Conservation (phyloP, 2,329 filamentous ascomycete genomes). For the Tetracladium maxilliforme region DNA sequence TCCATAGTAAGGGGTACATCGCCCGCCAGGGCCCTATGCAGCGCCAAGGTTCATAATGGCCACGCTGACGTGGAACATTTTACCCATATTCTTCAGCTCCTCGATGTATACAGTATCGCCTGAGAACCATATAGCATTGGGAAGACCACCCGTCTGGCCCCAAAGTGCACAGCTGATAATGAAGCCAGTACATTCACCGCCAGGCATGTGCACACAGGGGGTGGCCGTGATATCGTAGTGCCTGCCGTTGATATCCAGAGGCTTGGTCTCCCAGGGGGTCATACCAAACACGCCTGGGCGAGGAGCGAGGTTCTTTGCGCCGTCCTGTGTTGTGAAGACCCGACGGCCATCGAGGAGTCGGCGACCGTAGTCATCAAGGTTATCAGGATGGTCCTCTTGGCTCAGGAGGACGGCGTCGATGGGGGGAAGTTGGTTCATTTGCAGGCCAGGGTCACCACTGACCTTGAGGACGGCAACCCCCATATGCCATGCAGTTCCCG, state of each 20-base stretch:
- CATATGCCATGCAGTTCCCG: constrained; percentile 17
- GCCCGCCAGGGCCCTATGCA: neutral
- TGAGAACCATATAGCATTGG: constrained; percentile 31
- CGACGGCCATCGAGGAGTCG: constrained; percentile 26
- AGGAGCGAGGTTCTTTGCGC: constrained; percentile 24
- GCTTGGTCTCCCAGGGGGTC: constrained; percentile 20
- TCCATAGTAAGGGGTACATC: constrained; percentile 33
- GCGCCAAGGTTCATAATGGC: constrained; percentile 1
- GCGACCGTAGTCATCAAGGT: constrained; percentile 29
- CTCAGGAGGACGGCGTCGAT: constrained; percentile 32
- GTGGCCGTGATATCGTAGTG: constrained; percentile 23
- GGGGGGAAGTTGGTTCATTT: constrained; percentile 20
- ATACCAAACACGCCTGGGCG: constrained; percentile 24
- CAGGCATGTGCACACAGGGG: constrained; percentile 25
- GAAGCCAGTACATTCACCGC: constrained; percentile 28
- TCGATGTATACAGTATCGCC: constrained; percentile 31
- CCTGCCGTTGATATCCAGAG: constrained; percentile 14
- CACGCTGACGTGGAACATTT: neutral
- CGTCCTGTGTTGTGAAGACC: constrained; percentile 29
- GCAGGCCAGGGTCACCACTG: constrained; percentile 17
- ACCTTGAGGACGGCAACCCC: constrained; percentile 13
- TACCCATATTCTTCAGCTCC: neutral
- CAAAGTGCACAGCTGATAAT: constrained; percentile 20
- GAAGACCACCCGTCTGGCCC: constrained; percentile 18
- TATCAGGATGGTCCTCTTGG: constrained; percentile 34